Conservation (phyloP, 257 asterid species). For the Solanum habrochaites region DNA sequence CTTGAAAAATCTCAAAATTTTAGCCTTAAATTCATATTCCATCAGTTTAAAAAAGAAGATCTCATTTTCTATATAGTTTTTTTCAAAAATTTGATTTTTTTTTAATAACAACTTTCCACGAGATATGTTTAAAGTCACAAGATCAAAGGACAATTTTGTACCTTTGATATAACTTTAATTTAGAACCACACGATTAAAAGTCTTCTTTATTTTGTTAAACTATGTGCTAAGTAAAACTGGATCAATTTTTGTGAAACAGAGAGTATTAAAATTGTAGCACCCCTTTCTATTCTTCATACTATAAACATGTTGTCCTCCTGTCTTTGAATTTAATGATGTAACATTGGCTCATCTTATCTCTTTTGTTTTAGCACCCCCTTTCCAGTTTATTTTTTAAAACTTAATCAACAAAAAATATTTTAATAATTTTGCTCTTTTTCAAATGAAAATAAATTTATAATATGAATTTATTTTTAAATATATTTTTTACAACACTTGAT, state of each 20-base stretch:
- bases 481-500: too few species aligned
- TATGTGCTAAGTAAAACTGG: fast-evolving
- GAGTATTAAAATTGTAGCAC: neutral
- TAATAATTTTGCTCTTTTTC: neutral
- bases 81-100: too few species aligned
- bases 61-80: fast-evolving
- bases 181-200: too few species aligned
- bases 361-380: neutral
- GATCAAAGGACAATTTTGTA: too few species aligned
- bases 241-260: fast-evolving
- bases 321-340: neutral
- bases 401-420: too few species aligned
- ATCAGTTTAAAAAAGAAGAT: too few species aligned
- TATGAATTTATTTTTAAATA: neutral
- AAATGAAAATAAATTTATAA: too few species aligned
- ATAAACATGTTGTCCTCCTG: neutral
- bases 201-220: too few species aligned
- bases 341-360: neutral
- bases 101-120: too few species aligned
- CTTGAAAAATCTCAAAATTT: neutral
- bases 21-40: neutral
- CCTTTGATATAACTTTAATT: too few species aligned
- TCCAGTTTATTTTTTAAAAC: too few species aligned
- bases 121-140: too few species aligned
- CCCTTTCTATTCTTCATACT: neutral